phyloP scores from a whole-genome alignment of 129 eudicot genomes.

The Gnaphalium uliginosum region DNA sequence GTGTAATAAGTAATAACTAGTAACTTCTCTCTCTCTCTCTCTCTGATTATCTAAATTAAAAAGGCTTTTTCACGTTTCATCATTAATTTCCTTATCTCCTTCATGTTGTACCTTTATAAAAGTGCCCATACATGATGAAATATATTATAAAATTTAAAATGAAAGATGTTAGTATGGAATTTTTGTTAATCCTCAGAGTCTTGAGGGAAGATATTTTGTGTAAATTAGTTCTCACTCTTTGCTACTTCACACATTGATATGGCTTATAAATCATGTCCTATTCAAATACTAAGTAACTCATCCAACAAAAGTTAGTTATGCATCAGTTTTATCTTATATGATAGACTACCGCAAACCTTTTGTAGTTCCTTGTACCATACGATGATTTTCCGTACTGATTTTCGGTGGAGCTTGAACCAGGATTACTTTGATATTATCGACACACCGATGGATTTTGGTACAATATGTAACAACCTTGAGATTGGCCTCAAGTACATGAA shows the following conservation, averaged over 20 bases:
- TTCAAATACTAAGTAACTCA: constrained; percentile 3
- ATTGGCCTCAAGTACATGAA: constrained; percentile 73
- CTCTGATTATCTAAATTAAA: neutral
- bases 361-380: constrained; percentile 16
- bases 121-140: neutral
- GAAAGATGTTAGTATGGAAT: neutral
- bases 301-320: neutral
- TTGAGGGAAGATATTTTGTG: no score
- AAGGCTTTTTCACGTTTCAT: neutral
- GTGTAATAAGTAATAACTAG: neutral
- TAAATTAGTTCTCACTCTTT: no score
- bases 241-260: no score
- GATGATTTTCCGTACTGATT: constrained; percentile 3
- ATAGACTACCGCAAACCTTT: neutral
- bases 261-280: neutral
- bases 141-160: neutral
- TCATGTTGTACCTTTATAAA: neutral
- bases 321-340: constrained; percentile 7
- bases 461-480: constrained; percentile 76
- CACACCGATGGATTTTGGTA: constrained; percentile 94
- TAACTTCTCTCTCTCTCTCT: neutral
- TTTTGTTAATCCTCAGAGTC: no score
- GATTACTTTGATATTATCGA: constrained; percentile 83
- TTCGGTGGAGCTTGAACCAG: constrained; percentile 41
- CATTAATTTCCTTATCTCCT: neutral